Evolutionary conservation across 106 monocot species (phyloP).

Genomic region (Acanthochlamys bracteata): DNA sequence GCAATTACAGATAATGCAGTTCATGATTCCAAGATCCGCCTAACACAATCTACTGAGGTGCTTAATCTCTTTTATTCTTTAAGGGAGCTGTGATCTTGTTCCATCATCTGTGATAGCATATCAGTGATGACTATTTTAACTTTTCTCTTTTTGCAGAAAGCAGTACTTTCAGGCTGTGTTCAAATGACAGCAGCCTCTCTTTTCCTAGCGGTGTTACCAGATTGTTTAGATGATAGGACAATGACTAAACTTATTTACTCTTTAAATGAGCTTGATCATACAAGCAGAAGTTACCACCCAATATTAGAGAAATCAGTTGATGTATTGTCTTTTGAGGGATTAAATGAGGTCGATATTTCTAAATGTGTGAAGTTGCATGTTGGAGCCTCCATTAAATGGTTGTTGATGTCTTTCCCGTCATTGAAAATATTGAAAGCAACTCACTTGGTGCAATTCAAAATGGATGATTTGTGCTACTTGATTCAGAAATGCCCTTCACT

Average conservation of each 20-base stretch:
- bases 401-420: slow-evolving; percentile 43
- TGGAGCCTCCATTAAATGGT: slow-evolving; percentile 26
- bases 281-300: slow-evolving; percentile 5
- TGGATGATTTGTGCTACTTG: slow-evolving; percentile 40
- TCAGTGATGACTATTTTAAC: background rate
- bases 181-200: slow-evolving; percentile 43
- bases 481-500: slow-evolving; percentile 39
- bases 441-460: slow-evolving; percentile 28
- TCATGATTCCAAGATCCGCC: slow-evolving; percentile 40
- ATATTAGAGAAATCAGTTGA: slow-evolving; percentile 12
- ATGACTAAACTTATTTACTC: slow-evolving; percentile 12
- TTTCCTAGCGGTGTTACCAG: slow-evolving; percentile 30
- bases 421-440: slow-evolving; percentile 42
- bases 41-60: slow-evolving; percentile 72
- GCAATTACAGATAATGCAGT: slow-evolving; percentile 10
- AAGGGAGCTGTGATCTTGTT: background rate
- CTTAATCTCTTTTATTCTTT: slow-evolving; percentile 3
- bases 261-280: slow-evolving; percentile 18
- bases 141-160: slow-evolving; percentile 30
- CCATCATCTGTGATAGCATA: background rate
- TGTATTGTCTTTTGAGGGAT: slow-evolving; percentile 25
- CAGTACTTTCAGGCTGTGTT: slow-evolving; percentile 47
- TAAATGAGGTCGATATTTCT: slow-evolving; percentile 54
- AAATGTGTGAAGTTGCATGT: slow-evolving; percentile 43
- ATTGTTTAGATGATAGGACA: slow-evolving; percentile 19